Base-by-base conservation (phyloP, 345 rosid species). In the Dimocarpus longan region DNA sequence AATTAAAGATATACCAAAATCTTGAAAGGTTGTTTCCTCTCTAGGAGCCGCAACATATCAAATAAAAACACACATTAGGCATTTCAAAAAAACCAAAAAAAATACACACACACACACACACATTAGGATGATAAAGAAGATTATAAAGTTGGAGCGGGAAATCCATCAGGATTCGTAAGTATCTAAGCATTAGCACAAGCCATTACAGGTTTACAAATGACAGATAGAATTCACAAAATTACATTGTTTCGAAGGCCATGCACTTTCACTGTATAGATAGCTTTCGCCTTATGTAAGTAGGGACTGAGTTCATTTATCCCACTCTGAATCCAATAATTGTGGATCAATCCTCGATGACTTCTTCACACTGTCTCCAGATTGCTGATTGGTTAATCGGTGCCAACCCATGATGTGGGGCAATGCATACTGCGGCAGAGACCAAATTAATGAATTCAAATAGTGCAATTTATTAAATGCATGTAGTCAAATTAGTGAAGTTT, bases 331-430 rank as follows among this genome's bases (percentile, higher is more conserved):
- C 63, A 88, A 68, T 60, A 72, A 28, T 57, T 66, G 81, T 16
- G 84, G 82, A 80, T 85, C 81, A 26, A 78, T 87, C 86, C 85
- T 88, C 2, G 91, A 64, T 50, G 87, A 76, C 73, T 73, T 79
- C 79, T 48, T 82, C 6, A 54, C 85, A 0, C 66, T 22, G 70
- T 68, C 72, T 32, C 21, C 46, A 5, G 42, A 73, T 40, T 0
- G 79, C 50, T 75, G 84, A 71, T 74, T 82, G 5, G 87, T 93
- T 83, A 89, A 75, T 48, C 87, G 80, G 82, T 86, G 90, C 99
- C 99, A 96, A 18, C 97, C 99, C 84, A 96, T 85, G 86, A 96
- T 88, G 83, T 93, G 94, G 40, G 99, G 98, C 88, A 96, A 85
- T 10, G 86, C 95, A 88, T 89, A 94, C 99, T 96, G 93, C 88